Evolutionary conservation across 2,329 filamentous ascomycete genomes (phyloP), one percentile per base, ranked within the genome.

Genomic region (Sporothrix inflata): DNA sequence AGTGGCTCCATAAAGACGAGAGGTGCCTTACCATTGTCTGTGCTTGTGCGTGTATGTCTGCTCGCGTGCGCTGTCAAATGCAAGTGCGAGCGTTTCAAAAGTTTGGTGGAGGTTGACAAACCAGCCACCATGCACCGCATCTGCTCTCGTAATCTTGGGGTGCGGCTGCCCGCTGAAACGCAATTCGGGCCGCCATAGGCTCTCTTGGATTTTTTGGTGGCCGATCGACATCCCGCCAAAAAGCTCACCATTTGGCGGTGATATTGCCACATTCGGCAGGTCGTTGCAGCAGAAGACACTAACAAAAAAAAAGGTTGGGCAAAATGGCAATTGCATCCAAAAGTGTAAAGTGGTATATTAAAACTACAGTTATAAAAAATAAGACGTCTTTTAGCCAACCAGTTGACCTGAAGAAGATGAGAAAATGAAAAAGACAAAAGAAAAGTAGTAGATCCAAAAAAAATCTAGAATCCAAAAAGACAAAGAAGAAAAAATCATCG

Each of bases 291-390:
- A 53, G 7, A 24, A 0, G 6, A 34, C 27, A 51, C 65, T 14
- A 51, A 16, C 24, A 66, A 2, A 14, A 21, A 21, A 40, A 49
- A 66, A 66, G 12, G 9, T n/a, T n/a, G 5, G 8, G 9, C 1
- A 42, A 63, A 49, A 21, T 40, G 8, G 4, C 21, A 11, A 3
- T 3, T 30, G 45, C 51, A 51, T 51, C 63, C 27, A 45, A 40
- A 65, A 65, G 12, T 30, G 42, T 27, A 45, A 30, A 9, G 38
- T 69, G 67, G 65, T 55, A 55, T 70, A 70, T 70, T 70, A 70
- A 70, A 42, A 61, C 24, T 61, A 70, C 34, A 57, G 45, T 57
- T 69, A 68, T 45, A 57, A 55, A 27, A 38, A 30, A 27, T 63
- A 34, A 45, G 63, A 34, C 42, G 27, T 21, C 11, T 53, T 55